Conservation (phyloP, 257 asterid species). For the Paulownia fortunei region DNA sequence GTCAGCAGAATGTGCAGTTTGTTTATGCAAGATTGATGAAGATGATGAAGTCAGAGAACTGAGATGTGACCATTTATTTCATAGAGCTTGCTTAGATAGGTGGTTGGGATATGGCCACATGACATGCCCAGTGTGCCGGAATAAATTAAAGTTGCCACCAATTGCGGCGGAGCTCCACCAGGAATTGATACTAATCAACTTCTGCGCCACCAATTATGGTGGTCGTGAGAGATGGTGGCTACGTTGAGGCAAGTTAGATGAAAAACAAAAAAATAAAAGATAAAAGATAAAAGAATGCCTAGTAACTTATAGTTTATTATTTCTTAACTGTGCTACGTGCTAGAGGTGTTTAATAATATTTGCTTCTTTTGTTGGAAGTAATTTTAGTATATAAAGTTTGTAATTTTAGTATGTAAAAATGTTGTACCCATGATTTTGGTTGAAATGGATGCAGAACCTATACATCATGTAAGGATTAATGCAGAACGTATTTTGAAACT, state of each 20-base stretch:
- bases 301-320: not conserved
- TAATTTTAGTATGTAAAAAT: too few relatives aligned
- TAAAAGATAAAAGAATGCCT: not conserved
- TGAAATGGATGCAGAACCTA: too few relatives aligned
- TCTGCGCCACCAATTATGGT: conserved; percentile 4
- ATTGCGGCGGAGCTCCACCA: conserved; percentile 26
- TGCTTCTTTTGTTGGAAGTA: too few relatives aligned
- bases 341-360: too few relatives aligned
- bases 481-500: too few relatives aligned
- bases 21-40: conserved; percentile 40
- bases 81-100: conserved; percentile 45
- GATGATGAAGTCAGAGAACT: conserved; percentile 41
- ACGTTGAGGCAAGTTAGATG: conserved; percentile 24
- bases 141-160: conserved; percentile 22
- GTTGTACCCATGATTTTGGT: too few relatives aligned
- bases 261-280: too few relatives aligned
- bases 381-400: too few relatives aligned
- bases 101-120: conserved; percentile 41
- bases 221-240: conserved; percentile 43
- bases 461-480: too few relatives aligned
- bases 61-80: conserved; percentile 46
- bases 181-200: conserved; percentile 28
- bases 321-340: not conserved
- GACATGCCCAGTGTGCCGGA: conserved; percentile 49
- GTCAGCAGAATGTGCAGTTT: conserved; percentile 40